Evolutionary conservation across 768 basidiomycete species (phyloP).

Genomic region (Leccinellum albellum): DNA sequence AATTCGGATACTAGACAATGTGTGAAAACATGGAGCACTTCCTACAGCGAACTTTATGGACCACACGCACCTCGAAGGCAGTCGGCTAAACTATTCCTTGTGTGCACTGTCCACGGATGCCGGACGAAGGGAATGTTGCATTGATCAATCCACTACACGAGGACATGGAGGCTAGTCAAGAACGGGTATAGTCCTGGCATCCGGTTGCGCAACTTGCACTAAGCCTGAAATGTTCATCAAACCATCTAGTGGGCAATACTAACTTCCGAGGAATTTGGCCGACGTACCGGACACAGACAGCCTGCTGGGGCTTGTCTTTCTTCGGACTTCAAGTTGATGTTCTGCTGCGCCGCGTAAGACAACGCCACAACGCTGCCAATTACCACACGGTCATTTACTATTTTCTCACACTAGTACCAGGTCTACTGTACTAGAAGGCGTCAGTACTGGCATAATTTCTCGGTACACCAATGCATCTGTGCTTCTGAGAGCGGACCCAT

Average conservation of each 20-base stretch:
- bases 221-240: neutral
- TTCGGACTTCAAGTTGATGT: neutral
- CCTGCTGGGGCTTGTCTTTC: neutral
- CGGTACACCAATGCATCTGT: neutral
- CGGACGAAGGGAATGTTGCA: neutral
- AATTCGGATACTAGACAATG: neutral
- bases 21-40: neutral
- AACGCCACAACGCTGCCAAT: neutral
- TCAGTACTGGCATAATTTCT: neutral
- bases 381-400: neutral
- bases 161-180: no score
- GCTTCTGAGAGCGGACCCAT: neutral
- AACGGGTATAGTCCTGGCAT: no score
- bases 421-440: neutral
- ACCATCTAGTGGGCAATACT: neutral
- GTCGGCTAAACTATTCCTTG: neutral
- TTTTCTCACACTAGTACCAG: neutral
- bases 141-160: neutral
- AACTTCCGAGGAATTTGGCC: neutral
- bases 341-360: neutral
- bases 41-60: no score
- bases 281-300: neutral
- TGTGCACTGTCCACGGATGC: neutral
- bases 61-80: neutral
- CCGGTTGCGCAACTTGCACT: neutral